These are phyloP conservation scores for Cyathus striatus DNA, from an alignment of 768 basidiomycete genomes.

Conservation along the genomic window DNA sequence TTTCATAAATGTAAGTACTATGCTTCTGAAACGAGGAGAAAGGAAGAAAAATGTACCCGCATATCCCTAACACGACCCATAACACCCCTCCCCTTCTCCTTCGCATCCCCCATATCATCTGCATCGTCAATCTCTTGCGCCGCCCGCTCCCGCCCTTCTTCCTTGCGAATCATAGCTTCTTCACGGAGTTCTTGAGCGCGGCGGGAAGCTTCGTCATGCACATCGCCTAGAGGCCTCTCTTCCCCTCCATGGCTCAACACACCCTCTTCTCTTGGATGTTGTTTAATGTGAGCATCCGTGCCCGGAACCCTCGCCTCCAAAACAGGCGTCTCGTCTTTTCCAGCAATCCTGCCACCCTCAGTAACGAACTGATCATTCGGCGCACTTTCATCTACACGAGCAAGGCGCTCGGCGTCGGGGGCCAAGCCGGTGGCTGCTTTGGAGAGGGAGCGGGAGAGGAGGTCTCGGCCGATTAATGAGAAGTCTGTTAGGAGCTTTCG, in stretches of 20 bases:
- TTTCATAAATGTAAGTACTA: too few species aligned
- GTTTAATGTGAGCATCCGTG: too few species aligned
- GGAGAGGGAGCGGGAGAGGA: slow-evolving; percentile 70
- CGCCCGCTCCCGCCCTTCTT: not conserved
- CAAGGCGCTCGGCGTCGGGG: slow-evolving; percentile 58
- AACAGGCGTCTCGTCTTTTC: slow-evolving; percentile 25
- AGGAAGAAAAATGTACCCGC: slow-evolving; percentile 1
- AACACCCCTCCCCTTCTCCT: slow-evolving; percentile 12
- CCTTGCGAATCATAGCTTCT: too few species aligned
- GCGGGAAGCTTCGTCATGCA: too few species aligned
- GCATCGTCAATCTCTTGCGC: slow-evolving; percentile 6
- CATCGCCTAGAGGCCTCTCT: too few species aligned
- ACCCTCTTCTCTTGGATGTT: too few species aligned
- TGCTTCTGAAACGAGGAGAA: too few species aligned
- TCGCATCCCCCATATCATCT: slow-evolving; percentile 3
- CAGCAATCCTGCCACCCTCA: slow-evolving; percentile 35
- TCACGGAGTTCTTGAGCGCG: too few species aligned
- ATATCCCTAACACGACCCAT: slow-evolving; percentile 13
- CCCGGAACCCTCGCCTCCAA: slow-evolving; percentile 26
- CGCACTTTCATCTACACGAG: slow-evolving; percentile 63
- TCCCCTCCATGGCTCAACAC: too few species aligned
- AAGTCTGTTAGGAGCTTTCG: slow-evolving; percentile 85
- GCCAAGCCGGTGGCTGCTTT: slow-evolving; percentile 68
- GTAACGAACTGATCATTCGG: slow-evolving; percentile 63
- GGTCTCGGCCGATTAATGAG: slow-evolving; percentile 72